Conservation (phyloP, 2,329 filamentous ascomycete genomes). For the Colletotrichum sp. region DNA sequence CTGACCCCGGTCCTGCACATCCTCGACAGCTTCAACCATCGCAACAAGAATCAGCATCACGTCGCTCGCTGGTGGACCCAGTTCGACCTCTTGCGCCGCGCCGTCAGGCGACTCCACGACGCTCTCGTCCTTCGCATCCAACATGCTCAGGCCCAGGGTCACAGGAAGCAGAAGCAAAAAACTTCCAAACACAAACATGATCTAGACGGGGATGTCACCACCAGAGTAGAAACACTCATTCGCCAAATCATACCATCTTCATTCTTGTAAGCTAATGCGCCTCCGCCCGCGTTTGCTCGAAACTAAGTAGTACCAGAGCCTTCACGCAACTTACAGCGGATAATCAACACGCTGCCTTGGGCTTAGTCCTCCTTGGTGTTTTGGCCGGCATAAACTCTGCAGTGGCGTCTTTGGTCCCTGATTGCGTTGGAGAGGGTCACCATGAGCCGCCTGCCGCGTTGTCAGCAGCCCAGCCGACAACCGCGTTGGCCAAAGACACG, state of each 20-base stretch:
- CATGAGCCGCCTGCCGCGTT: background rate
- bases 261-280: constrained; percentile 35
- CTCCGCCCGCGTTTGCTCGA: background rate
- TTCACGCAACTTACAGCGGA: constrained; percentile 76
- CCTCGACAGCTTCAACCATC: constrained; percentile 76
- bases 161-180: constrained; percentile 5
- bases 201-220: background rate
- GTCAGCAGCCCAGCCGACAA: background rate
- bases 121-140: constrained; percentile 30
- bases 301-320: constrained; percentile 40
- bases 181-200: background rate
- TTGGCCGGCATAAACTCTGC: constrained; percentile 63
- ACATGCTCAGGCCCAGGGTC: background rate
- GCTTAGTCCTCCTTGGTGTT: constrained; percentile 69
- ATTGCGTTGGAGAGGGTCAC: background rate
- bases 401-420: constrained; percentile 39
- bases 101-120: constrained; percentile 57
- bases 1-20: constrained; percentile 53
- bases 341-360: constrained; percentile 74
- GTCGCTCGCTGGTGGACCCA: constrained; percentile 79
- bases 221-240: constrained; percentile 28
- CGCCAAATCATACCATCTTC: constrained; percentile 35
- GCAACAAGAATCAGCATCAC: constrained; percentile 92
- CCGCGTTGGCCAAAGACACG: background rate
- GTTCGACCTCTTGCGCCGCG: constrained; percentile 74